Evolutionary conservation across 805 yeast genomes (phyloP), one percentile per base, ranked within the genome.

Genomic region (Sugiyamaella boreocaroliniensis): DNA sequence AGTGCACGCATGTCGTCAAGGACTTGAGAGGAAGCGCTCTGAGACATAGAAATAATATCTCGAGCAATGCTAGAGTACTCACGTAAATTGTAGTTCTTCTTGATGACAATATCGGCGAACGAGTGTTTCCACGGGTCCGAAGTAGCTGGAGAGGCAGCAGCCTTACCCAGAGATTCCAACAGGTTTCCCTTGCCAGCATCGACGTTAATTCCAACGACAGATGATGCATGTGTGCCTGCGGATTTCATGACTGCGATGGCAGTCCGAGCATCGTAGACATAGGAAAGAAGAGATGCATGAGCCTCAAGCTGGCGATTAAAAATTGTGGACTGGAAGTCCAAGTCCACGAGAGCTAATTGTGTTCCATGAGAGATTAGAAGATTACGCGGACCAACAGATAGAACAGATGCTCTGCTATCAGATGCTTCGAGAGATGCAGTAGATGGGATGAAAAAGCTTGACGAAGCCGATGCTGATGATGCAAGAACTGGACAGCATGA

Each of bases 161-260:
- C 78, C 61, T 81, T 85, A 26, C 90, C 90, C 29, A 87, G 64
- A 11, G 86, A 80, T 59, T 86, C 89, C 54, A 80, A 77, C 54
- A 87, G 72, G 48, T 78, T 79, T 60, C 87, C 86, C 40, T 78
- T 69, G 4, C 93, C 95, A 37, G 82, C 79, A 55, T 83, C 79
- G 40, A 83, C 64, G 37, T 69, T 68, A 10, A 69, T 40, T 9
- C 66, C 72, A 6, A 62, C 56, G 8, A 68, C 44, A 29, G 61
- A 68, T 8, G 53, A 15, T 6, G 59, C 63, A 40, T 52, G 11
- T 22, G 32, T 47, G 29, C 29, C 54, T 15, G 58, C 45, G 2
- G 61, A 43, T 15, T 58, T 54, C 32, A 55, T 59, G 47, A 64
- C 63, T 4, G 49, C 50, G 19, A 51, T 14, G n/a, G 37, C 37